Conservation (phyloP, 768 basidiomycete species). For the Boletus reticulatus region DNA sequence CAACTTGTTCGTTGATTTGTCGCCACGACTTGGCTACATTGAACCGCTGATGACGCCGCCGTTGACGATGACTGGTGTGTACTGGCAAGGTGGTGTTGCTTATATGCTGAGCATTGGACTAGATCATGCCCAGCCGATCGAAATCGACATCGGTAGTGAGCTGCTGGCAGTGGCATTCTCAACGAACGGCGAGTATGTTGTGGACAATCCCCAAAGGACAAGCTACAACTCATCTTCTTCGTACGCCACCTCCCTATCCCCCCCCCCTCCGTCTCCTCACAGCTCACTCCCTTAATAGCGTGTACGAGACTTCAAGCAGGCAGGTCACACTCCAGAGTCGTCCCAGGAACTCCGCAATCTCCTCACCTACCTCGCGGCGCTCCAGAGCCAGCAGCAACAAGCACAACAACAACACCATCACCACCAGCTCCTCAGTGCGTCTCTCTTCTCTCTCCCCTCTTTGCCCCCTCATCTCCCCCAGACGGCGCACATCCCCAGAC, state of each 20-base stretch:
- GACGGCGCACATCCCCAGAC: slow-evolving; percentile 22
- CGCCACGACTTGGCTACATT: too few relatives aligned
- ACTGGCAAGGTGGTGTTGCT: too few relatives aligned
- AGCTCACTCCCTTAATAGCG: slow-evolving; percentile 33
- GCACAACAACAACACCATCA: slow-evolving; percentile 29
- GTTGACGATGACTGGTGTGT: too few relatives aligned
- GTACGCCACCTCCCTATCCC: background rate
- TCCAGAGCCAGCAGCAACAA: slow-evolving; percentile 28
- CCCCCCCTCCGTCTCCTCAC: background rate
- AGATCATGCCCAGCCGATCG: too few relatives aligned
- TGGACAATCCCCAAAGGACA: slow-evolving; percentile 25
- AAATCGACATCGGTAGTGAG: too few relatives aligned
- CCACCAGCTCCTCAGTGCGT: slow-evolving; percentile 43
- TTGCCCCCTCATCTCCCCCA: slow-evolving; percentile 33
- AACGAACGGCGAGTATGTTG: too few relatives aligned
- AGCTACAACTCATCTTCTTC: slow-evolving; percentile 20
- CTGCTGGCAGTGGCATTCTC: too few relatives aligned
- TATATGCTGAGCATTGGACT: too few relatives aligned
- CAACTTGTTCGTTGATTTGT: too few relatives aligned
- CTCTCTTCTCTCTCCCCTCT: background rate
- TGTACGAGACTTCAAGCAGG: slow-evolving; percentile 39
- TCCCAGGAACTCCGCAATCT: slow-evolving; percentile 43
- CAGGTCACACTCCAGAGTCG: slow-evolving; percentile 46
- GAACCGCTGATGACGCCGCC: too few relatives aligned
- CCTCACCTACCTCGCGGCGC: slow-evolving; percentile 34